Percentiles rank a stretch among this genome's conserved stretches.
These are phyloP conservation scores for Trichoderma pleuroti DNA, from an alignment of 2,329 filamentous ascomycete species.

Conservation along the genomic window DNA sequence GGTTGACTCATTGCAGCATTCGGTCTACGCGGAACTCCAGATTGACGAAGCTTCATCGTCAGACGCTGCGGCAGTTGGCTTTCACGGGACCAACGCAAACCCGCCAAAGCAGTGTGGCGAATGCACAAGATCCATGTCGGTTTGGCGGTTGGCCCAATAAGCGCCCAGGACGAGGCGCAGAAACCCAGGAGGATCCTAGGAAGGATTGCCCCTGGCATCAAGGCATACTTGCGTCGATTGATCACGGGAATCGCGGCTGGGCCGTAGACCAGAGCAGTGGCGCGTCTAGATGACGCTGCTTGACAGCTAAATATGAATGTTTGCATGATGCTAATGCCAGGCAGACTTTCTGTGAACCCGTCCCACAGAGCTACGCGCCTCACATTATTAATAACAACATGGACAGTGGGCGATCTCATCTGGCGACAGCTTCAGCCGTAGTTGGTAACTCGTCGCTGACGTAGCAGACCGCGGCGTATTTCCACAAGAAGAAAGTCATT, in stretches of 20 bases:
- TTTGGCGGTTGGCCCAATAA: slow-evolving; percentile 16
- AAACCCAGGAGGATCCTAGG: slow-evolving; percentile 12
- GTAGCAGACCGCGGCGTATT: background rate
- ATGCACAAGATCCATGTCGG: slow-evolving; percentile 8
- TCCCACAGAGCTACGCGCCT: background rate
- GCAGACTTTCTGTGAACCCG: slow-evolving; percentile 3
- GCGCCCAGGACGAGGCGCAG: slow-evolving; percentile 16
- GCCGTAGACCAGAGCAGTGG: background rate
- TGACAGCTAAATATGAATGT: slow-evolving; percentile 8
- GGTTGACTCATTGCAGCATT: background rate
- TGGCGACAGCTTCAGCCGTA: background rate
- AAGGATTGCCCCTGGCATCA: slow-evolving; percentile 18
- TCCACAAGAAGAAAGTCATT: background rate
- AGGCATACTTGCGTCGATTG: slow-evolving; percentile 11
- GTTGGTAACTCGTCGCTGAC: background rate
- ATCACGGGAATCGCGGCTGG: slow-evolving; percentile 13
- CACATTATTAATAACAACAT: slow-evolving; percentile 9
- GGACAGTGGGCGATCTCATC: background rate
- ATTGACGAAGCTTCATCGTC: background rate
- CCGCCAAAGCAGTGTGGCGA: slow-evolving; percentile 7
- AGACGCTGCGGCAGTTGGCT: slow-evolving; percentile 6
- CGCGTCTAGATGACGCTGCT: slow-evolving; percentile 12
- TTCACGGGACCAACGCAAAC: background rate
- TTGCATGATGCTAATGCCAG: slow-evolving; percentile 2
- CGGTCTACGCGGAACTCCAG: background rate